phyloP scores from a whole-genome alignment of 2,329 filamentous ascomycete species.

The Coniochaeta prunicola region DNA sequence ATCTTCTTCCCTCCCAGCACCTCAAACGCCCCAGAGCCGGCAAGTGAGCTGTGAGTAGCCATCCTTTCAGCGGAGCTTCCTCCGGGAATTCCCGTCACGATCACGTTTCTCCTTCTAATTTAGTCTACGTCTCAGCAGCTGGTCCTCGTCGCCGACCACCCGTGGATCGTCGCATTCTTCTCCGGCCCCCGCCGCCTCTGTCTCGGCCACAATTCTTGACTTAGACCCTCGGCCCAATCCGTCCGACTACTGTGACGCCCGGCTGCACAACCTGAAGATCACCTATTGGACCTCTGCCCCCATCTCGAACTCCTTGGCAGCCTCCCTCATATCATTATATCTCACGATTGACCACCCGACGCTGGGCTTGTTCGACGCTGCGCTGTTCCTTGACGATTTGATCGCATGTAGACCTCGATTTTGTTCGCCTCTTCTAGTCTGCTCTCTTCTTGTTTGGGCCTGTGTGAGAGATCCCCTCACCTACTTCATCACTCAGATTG shows the following conservation, averaged over 20 bases:
- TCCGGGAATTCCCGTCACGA: neutral
- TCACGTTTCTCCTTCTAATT: neutral
- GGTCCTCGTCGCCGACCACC: neutral
- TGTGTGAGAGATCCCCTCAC: no score
- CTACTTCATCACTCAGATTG: no score
- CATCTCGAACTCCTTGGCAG: constrained; percentile 6
- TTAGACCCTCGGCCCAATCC: neutral
- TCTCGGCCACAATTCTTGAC: neutral
- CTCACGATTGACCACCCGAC: constrained; percentile 10
- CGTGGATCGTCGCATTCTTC: neutral
- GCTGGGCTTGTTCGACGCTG: constrained; percentile 12
- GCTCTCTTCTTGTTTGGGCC: constrained; percentile 10
- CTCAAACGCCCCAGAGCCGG: neutral
- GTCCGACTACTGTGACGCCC: constrained; percentile 5
- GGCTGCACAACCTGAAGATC: constrained; percentile 6
- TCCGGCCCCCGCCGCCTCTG: neutral
- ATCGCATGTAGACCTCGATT: constrained; percentile 7
- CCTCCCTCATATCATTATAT: constrained; percentile 9
- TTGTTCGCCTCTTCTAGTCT: constrained; percentile 11
- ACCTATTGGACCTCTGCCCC: constrained; percentile 7
- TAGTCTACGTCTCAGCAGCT: neutral
- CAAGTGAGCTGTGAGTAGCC: neutral
- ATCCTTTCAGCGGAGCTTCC: neutral
- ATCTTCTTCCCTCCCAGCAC: neutral
- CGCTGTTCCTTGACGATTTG: constrained; percentile 13